Evolutionary conservation across 192 early-diverging fungal genomes (phyloP).

Genomic region (Funneliformis geosporum): DNA sequence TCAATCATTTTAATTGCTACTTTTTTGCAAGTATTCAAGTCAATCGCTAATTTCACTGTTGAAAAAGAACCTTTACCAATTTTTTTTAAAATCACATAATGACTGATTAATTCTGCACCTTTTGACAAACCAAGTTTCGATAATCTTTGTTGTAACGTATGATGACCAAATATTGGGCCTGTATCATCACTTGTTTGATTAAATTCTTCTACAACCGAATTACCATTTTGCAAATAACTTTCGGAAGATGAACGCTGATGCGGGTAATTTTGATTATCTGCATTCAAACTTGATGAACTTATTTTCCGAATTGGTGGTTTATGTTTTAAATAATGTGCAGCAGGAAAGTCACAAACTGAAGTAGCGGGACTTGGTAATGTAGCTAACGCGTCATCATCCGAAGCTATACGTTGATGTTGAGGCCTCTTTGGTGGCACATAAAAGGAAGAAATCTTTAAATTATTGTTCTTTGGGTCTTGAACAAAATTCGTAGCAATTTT

Average conservation of each 20-base stretch:
- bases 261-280: background rate
- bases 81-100: constrained; percentile 28
- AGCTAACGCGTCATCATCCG: constrained; percentile 5
- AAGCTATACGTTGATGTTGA: constrained; percentile 14
- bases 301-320: background rate
- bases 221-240: background rate
- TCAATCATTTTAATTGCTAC: constrained; percentile 62
- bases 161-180: background rate
- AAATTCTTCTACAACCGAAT: background rate
- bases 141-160: background rate
- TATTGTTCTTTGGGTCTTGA: no score
- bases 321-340: background rate
- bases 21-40: constrained; percentile 45
- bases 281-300: background rate
- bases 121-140: constrained; percentile 7
- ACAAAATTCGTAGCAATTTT: background rate
- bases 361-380: constrained; percentile 32
- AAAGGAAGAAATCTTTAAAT: background rate
- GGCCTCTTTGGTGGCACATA: background rate
- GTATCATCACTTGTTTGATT: background rate
- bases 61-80: constrained; percentile 63
- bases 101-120: constrained; percentile 8
- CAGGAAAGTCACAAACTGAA: constrained; percentile 16
- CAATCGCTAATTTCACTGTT: constrained; percentile 60
- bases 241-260: background rate